A percentile compares a stretch with the other conserved stretches of the same genome.
phyloP scores from a whole-genome alignment of 306 rosid genomes.

The Luffa acutangula region DNA sequence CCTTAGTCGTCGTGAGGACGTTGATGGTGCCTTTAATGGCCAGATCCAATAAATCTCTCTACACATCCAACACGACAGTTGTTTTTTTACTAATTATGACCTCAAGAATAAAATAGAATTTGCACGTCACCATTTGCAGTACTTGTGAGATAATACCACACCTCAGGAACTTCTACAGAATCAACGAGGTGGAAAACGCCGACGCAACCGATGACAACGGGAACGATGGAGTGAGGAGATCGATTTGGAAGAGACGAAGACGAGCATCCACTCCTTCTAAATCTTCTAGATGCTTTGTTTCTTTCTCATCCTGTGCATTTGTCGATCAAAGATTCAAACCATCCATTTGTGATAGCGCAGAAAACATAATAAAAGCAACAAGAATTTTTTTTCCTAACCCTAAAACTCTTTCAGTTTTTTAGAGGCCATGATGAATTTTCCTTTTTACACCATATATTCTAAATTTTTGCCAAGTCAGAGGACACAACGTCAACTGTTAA shows the following conservation, averaged over 20 bases:
- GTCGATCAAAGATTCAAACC: neutral
- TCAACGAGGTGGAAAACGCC: conserved; percentile 89
- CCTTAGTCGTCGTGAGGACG: conserved; percentile 65
- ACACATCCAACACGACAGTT: neutral
- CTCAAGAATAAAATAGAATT: neutral
- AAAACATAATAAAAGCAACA: neutral
- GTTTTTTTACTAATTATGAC: neutral
- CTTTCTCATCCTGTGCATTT: conserved; percentile 47
- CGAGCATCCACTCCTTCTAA: conserved; percentile 42
- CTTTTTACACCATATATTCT: too few species aligned
- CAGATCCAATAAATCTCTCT: conserved; percentile 60
- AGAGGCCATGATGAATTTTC: too few species aligned
- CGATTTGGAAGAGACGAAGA: conserved; percentile 77
- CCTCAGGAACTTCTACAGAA: conserved; percentile 61
- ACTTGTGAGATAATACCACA: neutral
- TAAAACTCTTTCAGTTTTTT: too few species aligned
- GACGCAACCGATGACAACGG: conserved; percentile 52
- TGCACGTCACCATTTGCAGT: neutral
- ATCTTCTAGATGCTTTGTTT: conserved; percentile 66
- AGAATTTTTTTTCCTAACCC: too few species aligned
- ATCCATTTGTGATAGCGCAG: neutral
- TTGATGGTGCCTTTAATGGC: conserved; percentile 77
- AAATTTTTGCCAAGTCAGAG: too few species aligned
- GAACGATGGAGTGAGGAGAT: conserved; percentile 50
- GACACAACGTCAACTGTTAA: too few species aligned